A percentile compares a stretch with the other conserved stretches of the same genome.
Conservation (phyloP, 495 filamentous ascomycete genomes). For the Peziza echinospora region DNA sequence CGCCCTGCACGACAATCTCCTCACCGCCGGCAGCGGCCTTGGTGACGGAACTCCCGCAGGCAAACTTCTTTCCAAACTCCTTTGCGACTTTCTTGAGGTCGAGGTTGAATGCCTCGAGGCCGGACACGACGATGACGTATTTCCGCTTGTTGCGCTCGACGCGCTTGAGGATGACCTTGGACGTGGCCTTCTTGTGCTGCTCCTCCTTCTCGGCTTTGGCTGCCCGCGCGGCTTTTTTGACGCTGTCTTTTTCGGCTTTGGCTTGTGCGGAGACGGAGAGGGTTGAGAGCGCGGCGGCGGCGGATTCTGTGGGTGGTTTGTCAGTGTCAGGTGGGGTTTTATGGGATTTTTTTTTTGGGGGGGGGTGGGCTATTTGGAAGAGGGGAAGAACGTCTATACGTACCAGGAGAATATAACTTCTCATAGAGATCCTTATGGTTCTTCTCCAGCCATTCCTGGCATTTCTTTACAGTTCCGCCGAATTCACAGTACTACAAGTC, state of each 20-base stretch:
- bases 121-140: conserved; percentile 73
- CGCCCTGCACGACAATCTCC: conserved; percentile 95
- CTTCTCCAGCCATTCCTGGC: conserved; percentile 79
- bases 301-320: conserved; percentile 37
- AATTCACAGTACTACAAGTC: conserved; percentile 97
- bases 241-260: conserved; percentile 33
- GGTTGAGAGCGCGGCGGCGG: conserved; percentile 58
- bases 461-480: conserved; percentile 93
- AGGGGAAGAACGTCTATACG: conserved; percentile 3
- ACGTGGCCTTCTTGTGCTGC: conserved; percentile 44
- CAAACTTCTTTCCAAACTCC: conserved; percentile 80
- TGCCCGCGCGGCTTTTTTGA: conserved; percentile 39
- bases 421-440: conserved; percentile 50
- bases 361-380: conserved; percentile 1
- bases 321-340: too few relatives aligned
- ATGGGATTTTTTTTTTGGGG: too few relatives aligned
- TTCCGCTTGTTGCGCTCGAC: conserved; percentile 97
- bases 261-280: conserved; percentile 78
- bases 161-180: conserved; percentile 78
- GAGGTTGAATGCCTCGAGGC: conserved; percentile 70
- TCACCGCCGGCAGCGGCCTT: conserved; percentile 68
- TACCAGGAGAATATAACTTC: conserved; percentile 67
- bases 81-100: conserved; percentile 87
- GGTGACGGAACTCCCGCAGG: conserved; percentile 80
- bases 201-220: conserved; percentile 74